A percentile compares a stretch with the other conserved stretches of the same genome.
Conservation (phyloP, 768 basidiomycete species). For the Daedaleopsis nitida region DNA sequence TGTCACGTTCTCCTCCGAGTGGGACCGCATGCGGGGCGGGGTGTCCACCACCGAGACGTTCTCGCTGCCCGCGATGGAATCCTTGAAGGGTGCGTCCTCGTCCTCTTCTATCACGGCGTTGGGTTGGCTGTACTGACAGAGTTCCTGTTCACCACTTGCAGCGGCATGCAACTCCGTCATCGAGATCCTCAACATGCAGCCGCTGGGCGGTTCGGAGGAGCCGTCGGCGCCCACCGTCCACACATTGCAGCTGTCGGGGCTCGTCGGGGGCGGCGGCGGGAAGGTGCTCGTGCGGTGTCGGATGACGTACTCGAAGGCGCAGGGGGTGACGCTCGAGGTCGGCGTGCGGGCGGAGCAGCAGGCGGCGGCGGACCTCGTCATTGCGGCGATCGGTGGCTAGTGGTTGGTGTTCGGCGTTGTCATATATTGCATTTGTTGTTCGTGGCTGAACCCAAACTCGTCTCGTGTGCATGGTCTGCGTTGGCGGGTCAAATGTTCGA, state of each 20-base stretch:
- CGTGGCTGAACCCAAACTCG: not conserved
- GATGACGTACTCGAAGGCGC: constrained; percentile 90
- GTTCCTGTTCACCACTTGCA: constrained; percentile 35
- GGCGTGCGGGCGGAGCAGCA: constrained; percentile 90
- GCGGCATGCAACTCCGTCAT: constrained; percentile 96
- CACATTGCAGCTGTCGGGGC: constrained; percentile 89
- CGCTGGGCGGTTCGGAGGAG: constrained; percentile 86
- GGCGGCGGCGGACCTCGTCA: constrained; percentile 81
- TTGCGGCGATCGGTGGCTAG: constrained; percentile 72
- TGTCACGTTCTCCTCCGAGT: constrained; percentile 88
- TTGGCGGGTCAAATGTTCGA: not conserved
- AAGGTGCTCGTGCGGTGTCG: constrained; percentile 93
- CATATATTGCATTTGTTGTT: not conserved
- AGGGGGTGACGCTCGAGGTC: constrained; percentile 92
- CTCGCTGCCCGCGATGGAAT: constrained; percentile 87
- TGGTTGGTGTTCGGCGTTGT: not conserved
- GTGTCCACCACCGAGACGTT: constrained; percentile 91
- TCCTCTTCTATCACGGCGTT: constrained; percentile 10
- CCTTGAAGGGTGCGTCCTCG: constrained; percentile 76
- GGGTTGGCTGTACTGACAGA: not conserved
- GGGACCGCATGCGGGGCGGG: constrained; percentile 86
- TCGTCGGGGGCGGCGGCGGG: constrained; percentile 91
- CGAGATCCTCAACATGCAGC: constrained; percentile 96
- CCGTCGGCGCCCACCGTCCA: constrained; percentile 87
- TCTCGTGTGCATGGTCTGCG: too few species aligned